Base-by-base conservation (phyloP, 2,329 filamentous ascomycete genomes). In the Neonectria punicea region DNA sequence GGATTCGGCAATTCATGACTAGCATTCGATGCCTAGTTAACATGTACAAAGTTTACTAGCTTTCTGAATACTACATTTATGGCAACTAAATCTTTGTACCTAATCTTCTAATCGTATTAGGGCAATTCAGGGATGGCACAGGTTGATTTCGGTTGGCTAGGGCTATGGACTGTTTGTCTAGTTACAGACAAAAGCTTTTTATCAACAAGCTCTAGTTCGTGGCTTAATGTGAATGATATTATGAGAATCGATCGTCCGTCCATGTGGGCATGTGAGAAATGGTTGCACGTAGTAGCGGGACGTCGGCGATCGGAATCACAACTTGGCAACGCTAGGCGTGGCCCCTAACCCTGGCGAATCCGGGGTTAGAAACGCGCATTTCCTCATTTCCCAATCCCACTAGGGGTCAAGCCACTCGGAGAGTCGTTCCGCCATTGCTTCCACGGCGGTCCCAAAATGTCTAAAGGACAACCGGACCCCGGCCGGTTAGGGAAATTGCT, bases 21-120 rank as follows among this genome's bases (percentile, higher is more conserved):
- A 77, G 74, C 69, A 73, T 72, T 73, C 70, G 65, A 65, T 67
- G 72, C 76, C 70, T 74, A 70, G 74, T 75, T 77, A 74, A 73
- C 72, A 75, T 80, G 77, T 81, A 78, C 73, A 79, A 72, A 80
- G 73, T 77, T 79, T 74, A 76, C 75, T 77, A 78, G 76, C 70
- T 70, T 67, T 68, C 70, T 77, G 68, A 79, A 79, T 79, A 79
- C 68, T 71, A 76, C 71, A 70, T 73, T 71, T 69, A 67, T 73
- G 67, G 72, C 66, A 67, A 65, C 61, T n/a, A 46, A 66, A 58
- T 65, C 67, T 67, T 70, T 79, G 77, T 83, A 82, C 74, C 78
- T 84, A 83, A 84, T 81, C 70, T 83, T 83, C 79, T 84, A 85
- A 85, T 85, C 66, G 74, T 73, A 76, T 72, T 67, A 58, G 60